Base-by-base conservation (phyloP, 2,329 filamentous ascomycete genomes). In the Trichoderma endophyticum region DNA sequence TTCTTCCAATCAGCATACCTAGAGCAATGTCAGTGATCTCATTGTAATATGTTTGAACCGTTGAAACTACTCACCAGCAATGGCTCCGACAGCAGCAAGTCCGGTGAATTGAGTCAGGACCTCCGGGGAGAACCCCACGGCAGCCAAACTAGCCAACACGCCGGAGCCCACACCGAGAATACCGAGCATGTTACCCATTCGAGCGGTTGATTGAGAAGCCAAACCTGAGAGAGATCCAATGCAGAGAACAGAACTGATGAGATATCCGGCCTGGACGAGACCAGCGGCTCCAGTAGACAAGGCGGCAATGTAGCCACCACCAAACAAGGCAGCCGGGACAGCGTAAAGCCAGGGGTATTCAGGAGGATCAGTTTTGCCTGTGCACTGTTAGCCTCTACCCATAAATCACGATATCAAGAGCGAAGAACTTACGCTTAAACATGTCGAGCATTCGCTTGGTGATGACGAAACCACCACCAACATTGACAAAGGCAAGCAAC, bases 381-480 rank as follows among this genome's bases (percentile, higher is more conserved):
- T 63, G 6, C 3, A 15, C 18, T 1, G 57, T 80, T 70, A 79
- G 77, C 28, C 7, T 70, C 3, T 30, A 1, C 21, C 18, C 9
- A 9, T 26, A 15, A 9, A 2, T 24, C 8, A 51, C 6, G 21
- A 39, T 30, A n/a, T 12, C 21, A 3, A 26, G 6, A 21, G 32
- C 11, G 1, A 51, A 7, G 0, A 56, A 80, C 87, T 77, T 78
- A 85, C 92, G 88, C 79, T 92, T 92, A 79, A 95, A 95, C 93
- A 95, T 95, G 80, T 97, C 94, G 57, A 97, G 85, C 94, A 97
- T 97, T 74, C 94, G 88, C 83, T 97, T 97, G 3, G 94, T 97
- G 73, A 97, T 93, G 57, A 97, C 92, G 73, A 97, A 97, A 0
- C 94, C 94, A 72, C 94, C 94, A 0, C 92, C 91, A 3, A 97